Percentiles rank a stretch among this genome's conserved stretches.
Evolutionary conservation across 2,329 filamentous ascomycete genomes (phyloP).

Genomic region (Clonostachys rhizophaga): DNA sequence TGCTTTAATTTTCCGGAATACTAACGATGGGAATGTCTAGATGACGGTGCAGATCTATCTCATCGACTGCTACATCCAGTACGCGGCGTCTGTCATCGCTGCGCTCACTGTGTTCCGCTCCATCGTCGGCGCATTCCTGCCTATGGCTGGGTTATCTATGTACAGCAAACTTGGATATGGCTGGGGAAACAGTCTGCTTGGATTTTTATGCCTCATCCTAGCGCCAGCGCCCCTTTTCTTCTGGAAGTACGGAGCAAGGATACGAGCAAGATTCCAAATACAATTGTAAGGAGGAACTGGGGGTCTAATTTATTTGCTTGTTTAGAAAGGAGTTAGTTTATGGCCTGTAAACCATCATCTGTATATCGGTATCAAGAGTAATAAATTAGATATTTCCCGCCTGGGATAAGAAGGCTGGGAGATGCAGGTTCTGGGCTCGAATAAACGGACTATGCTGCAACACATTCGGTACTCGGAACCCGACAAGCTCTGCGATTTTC

Average conservation of each 20-base stretch:
- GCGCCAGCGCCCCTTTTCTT: conserved; percentile 2
- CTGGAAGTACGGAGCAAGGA: not conserved
- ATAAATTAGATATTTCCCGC: no score
- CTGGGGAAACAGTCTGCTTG: conserved; percentile 11
- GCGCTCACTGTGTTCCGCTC: conserved; percentile 49
- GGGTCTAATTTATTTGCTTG: no score
- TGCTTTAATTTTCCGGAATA: not conserved
- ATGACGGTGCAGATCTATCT: conserved; percentile 52
- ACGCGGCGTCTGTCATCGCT: conserved; percentile 37
- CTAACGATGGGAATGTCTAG: not conserved
- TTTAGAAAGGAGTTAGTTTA: no score
- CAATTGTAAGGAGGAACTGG: no score
- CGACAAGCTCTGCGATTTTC: no score
- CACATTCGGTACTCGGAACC: no score
- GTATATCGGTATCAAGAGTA: no score
- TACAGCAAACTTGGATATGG: conserved; percentile 8
- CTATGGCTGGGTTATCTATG: conserved; percentile 7
- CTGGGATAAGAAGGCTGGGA: no score
- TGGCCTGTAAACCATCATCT: no score
- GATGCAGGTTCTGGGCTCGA: no score
- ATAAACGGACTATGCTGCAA: no score
- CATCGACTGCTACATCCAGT: conserved; percentile 40
- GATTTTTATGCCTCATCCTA: conserved; percentile 4
- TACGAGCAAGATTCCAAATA: not conserved
- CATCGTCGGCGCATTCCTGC: conserved; percentile 16